Evolutionary conservation across 768 basidiomycete genomes (phyloP).

Genomic region (Tulasnella sp.): DNA sequence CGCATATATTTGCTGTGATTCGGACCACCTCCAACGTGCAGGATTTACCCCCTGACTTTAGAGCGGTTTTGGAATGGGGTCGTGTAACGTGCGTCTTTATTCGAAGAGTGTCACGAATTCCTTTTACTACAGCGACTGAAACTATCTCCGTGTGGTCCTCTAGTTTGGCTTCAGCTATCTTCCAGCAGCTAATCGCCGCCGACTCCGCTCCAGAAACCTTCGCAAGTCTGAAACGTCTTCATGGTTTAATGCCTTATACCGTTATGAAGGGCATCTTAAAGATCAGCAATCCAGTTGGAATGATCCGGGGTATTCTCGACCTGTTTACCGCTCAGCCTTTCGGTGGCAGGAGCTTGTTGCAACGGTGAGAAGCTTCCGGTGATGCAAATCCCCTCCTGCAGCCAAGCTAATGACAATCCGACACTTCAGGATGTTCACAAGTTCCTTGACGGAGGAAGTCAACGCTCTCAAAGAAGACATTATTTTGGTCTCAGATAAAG

Average conservation of each 20-base stretch:
- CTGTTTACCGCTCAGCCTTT: slow-evolving; percentile 97
- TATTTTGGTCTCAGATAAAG: slow-evolving; percentile 77
- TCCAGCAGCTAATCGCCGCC: slow-evolving; percentile 89
- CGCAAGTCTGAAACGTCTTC: slow-evolving; percentile 81
- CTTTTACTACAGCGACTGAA: not conserved
- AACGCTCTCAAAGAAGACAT: slow-evolving; percentile 82
- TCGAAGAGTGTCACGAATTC: not conserved
- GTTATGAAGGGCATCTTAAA: slow-evolving; percentile 87
- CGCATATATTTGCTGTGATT: slow-evolving; percentile 82
- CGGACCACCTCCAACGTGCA: slow-evolving; percentile 72
- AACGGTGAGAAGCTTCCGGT: slow-evolving; percentile 53
- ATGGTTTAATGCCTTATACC: slow-evolving; percentile 97
- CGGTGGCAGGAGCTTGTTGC: slow-evolving; percentile 85
- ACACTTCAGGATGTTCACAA: slow-evolving; percentile 81
- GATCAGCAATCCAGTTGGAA: slow-evolving; percentile 92
- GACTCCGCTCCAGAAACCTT: slow-evolving; percentile 90
- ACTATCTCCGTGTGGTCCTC: not conserved
- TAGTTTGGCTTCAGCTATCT: slow-evolving; percentile 93
- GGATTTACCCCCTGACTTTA: slow-evolving; percentile 77
- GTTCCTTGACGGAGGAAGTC: slow-evolving; percentile 85
- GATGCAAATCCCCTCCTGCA: not conserved
- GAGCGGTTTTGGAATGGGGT: slow-evolving; percentile 93
- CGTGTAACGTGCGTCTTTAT: slow-evolving; percentile 75
- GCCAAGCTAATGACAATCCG: not conserved
- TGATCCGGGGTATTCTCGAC: slow-evolving; percentile 91